These are phyloP conservation scores for Saksenaea vasiformis DNA, from an alignment of 371 early-diverging fungal species.

Conservation along the genomic window DNA sequence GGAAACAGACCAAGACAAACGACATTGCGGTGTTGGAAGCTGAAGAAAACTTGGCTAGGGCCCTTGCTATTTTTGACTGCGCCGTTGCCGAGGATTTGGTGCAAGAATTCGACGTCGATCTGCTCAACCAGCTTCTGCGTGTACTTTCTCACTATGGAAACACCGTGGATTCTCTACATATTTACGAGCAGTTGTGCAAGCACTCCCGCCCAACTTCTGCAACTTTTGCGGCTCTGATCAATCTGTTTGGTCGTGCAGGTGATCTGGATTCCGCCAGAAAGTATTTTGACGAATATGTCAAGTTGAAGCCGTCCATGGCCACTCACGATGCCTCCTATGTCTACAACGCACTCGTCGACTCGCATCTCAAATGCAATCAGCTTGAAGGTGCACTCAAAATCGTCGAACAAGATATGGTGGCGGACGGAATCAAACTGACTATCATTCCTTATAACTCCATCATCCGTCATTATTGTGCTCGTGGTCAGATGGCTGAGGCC, in stretches of 20 bases:
- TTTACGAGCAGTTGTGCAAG: slow-evolving; percentile 38
- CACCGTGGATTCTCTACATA: slow-evolving; percentile 32
- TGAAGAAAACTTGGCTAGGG: slow-evolving; percentile 38
- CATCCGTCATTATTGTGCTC: slow-evolving; percentile 46
- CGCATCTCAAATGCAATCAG: slow-evolving; percentile 44
- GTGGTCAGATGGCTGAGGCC: slow-evolving; percentile 31
- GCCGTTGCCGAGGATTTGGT: slow-evolving; percentile 26
- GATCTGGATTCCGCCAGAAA: slow-evolving; percentile 36
- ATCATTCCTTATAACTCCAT: slow-evolving; percentile 51
- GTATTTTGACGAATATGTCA: slow-evolving; percentile 37
- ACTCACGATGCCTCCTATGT: slow-evolving; percentile 49
- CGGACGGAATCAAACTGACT: slow-evolving; percentile 33
- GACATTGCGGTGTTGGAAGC: slow-evolving; percentile 35
- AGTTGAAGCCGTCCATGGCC: slow-evolving; percentile 21
- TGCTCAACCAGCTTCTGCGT: slow-evolving; percentile 48
- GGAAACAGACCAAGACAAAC: slow-evolving; percentile 17
- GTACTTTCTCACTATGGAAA: slow-evolving; percentile 51
- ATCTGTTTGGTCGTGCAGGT: slow-evolving; percentile 50
- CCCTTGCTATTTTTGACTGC: slow-evolving; percentile 37
- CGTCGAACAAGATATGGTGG: slow-evolving; percentile 39
- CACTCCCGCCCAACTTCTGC: slow-evolving; percentile 33
- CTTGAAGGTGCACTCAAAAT: slow-evolving; percentile 43
- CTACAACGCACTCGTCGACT: slow-evolving; percentile 53
- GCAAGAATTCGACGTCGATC: slow-evolving; percentile 43
- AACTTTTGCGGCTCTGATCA: slow-evolving; percentile 55